These are phyloP conservation scores for Spergularia azorica DNA, from an alignment of 179 eudicot species.

Conservation along the genomic window DNA sequence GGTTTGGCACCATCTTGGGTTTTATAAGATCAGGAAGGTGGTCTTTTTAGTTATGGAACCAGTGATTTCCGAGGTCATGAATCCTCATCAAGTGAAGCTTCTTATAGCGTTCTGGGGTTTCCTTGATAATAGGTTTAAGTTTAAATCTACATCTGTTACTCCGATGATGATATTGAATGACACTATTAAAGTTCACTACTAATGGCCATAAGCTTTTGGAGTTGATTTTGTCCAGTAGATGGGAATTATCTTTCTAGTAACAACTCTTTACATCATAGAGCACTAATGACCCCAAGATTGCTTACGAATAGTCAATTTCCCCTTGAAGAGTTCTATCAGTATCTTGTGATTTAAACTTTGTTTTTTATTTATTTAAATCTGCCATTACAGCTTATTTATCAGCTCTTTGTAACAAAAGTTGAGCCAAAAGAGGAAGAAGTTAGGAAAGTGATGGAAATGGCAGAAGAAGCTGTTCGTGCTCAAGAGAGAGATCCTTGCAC, in stretches of 20 bases:
- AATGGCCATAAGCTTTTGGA: not conserved
- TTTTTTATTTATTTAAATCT: not conserved
- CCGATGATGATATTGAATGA: not conserved
- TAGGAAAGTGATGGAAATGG: slow-evolving; percentile 90
- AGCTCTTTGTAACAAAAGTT: slow-evolving; percentile 70
- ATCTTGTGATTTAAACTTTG: not conserved
- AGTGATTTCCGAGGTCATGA: not conserved
- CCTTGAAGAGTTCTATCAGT: not conserved
- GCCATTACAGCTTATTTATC: slow-evolving; percentile 73
- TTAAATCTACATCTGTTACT: not conserved
- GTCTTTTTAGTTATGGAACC: not conserved
- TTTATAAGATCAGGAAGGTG: not conserved
- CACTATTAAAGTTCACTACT: not conserved
- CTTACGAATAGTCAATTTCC: not conserved
- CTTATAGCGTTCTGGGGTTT: not conserved
- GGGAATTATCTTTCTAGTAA: not conserved
- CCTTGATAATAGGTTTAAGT: not conserved
- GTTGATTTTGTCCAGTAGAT: not conserved
- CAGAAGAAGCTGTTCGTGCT: slow-evolving; percentile 85
- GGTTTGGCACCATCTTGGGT: too few relatives aligned
- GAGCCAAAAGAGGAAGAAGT: slow-evolving; percentile 82
- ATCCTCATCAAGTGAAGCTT: not conserved
- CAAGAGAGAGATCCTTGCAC: slow-evolving; percentile 95
- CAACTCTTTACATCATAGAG: not conserved
- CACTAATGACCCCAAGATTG: not conserved